phyloP scores from a whole-genome alignment of 495 filamentous ascomycete genomes.

The Melanomma pulvis-pyrius region DNA sequence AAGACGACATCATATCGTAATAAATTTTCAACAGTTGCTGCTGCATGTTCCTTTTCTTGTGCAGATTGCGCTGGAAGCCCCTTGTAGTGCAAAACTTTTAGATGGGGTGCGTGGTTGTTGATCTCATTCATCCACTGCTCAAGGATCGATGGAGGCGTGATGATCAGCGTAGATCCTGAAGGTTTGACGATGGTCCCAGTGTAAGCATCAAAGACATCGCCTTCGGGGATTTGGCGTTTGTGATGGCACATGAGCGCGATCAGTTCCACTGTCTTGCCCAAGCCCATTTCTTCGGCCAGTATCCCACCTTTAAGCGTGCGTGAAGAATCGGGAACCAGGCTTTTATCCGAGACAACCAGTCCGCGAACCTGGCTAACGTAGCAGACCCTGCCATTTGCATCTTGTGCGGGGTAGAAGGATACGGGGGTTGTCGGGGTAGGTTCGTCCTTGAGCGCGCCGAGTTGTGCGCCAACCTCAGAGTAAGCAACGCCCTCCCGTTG shows the following conservation, averaged over 20 bases:
- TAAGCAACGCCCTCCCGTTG: conserved; percentile 58
- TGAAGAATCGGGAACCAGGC: conserved; percentile 48
- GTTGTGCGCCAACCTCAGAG: conserved; percentile 10
- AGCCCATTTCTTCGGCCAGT: conserved; percentile 93
- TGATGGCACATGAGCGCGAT: conserved; percentile 75
- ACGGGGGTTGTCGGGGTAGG: background rate
- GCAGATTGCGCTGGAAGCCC: conserved; percentile 40
- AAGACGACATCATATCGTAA: conserved; percentile 75
- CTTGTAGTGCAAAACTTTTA: conserved; percentile 54
- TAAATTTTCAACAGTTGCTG: conserved; percentile 55
- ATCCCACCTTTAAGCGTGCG: conserved; percentile 59
- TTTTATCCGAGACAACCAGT: conserved; percentile 58
- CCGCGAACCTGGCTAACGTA: conserved; percentile 66
- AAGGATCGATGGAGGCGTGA: conserved; percentile 78
- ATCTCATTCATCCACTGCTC: conserved; percentile 89
- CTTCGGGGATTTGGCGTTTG: conserved; percentile 33
- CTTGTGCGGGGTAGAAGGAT: conserved; percentile 29
- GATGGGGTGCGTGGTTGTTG: conserved; percentile 63
- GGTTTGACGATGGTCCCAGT: conserved; percentile 47
- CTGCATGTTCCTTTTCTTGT: conserved; percentile 40
- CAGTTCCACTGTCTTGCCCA: conserved; percentile 93
- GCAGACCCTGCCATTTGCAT: conserved; percentile 20
- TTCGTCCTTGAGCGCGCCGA: background rate
- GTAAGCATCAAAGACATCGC: conserved; percentile 37
- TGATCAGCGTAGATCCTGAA: conserved; percentile 76